Evolutionary conservation across 192 early-diverging fungal species (phyloP), one percentile per base, ranked within the genome.

Genomic region (Dissophora ornata): DNA sequence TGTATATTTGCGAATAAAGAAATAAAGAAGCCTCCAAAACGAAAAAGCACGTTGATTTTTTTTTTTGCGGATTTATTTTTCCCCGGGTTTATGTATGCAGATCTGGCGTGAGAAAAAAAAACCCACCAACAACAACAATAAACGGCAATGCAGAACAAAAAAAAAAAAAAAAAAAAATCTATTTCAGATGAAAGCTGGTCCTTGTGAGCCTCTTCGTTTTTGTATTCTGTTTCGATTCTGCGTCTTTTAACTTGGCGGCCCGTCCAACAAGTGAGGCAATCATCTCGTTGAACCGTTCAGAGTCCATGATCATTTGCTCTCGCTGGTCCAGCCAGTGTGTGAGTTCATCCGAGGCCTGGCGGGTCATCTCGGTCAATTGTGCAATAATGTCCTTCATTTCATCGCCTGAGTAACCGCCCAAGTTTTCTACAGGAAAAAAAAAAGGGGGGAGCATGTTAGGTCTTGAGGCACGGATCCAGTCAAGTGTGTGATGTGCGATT

Each of bases 231-330:
- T 71, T 80, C 32, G 65, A 64, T 33, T 71, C 56, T 33, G 66
- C 75, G 54, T 79, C 70, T 26, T 73, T 71, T 25, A 82, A 62
- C 42, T 79, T 67, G 46, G 86, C 85, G 1, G 87, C 87, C 38
- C 86, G 83, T 18, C 85, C 87, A 9, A 88, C 85, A 19, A 88
- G 70, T 15, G 85, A 86, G 28, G 77, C 83, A 42, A 88, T 88
- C 70, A 88, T 68, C 50, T 86, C 82, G 38, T 88, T 88, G 59
- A 86, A 88, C 11, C 83, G 84, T 48, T 88, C 87, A 21, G 85
- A 83, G 53, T 88, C 87, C 87, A 88, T 88, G 48, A 85, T 79
- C 47, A 86, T 68, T 41, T 86, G 83, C 47, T 88, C 87, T 46
- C 87, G 74, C 61, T 88, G 87, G 61, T 88, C 87, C 45, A 88